Base-by-base conservation (phyloP, 2,329 filamentous ascomycete species). In the Calonectria montana region DNA sequence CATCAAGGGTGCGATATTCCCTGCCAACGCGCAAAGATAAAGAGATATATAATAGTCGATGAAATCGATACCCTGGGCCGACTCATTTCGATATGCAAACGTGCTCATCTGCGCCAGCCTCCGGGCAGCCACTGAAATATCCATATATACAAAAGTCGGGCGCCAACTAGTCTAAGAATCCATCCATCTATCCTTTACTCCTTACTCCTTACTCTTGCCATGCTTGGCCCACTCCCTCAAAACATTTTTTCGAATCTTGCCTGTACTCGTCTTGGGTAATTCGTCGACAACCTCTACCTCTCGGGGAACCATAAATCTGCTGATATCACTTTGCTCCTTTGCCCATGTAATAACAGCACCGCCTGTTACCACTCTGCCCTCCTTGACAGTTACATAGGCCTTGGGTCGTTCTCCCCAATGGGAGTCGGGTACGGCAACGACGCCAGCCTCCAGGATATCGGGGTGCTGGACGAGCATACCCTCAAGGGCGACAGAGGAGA, bases 321-420 rank as follows among this genome's bases (percentile, higher is more conserved):
- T 96, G 77, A 99, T 98, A 31, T 88, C 88, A 80, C 93, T 94
- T 78, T 94, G 89, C 75, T 93, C 87, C 82, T 93, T 96, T 3
- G 96, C 95, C 97, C 97, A 99, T 59, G 90, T 84, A 70, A 98
- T 95, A 29, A 99, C 86, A 10, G 94, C 93, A 35, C 91, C 86
- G 6, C 82, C 83, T 4, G 70, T 73, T 18, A 84, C 65, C 4
- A 65, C 71, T 79, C 88, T 90, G n/a, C 91, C 92, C 48, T 89
- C 83, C 80, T 95, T 94, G 37, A 95, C 87, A 0, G 97, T 98
- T 71, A 98, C 86, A 81, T 94, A 99, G 0, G 96, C 97, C 85
- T 98, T 98, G 15, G 97, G 96, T n/a, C 94, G 87, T 85, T 99
- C 97, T 27, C 97, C 97, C 96, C 96, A 99, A 81, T 97, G 94